phyloP scores from a whole-genome alignment of 495 filamentous ascomycete genomes.

The Penicillium goetzii region DNA sequence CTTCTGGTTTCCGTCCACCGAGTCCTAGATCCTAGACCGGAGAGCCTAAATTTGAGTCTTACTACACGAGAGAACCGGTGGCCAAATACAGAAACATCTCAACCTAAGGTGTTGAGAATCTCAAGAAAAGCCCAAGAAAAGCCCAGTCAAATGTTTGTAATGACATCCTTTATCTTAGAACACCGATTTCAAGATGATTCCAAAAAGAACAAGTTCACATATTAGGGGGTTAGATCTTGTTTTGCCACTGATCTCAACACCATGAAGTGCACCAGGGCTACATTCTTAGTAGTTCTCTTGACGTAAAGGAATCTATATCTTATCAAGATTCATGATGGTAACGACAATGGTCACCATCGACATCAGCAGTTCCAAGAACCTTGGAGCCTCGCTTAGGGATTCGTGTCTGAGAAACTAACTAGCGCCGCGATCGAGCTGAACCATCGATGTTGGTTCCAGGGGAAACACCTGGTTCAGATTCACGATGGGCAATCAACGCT shows the following conservation, averaged over 20 bases:
- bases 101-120: not conserved
- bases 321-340: not conserved
- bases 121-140: not conserved
- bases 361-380: not conserved
- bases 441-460: not conserved
- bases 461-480: not conserved
- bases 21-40: not conserved
- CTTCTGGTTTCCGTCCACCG: too few species aligned
- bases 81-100: not conserved
- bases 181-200: not conserved
- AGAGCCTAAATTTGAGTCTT: not conserved
- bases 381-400: not conserved
- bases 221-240: not conserved
- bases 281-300: not conserved
- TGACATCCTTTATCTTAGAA: not conserved
- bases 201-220: not conserved
- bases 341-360: not conserved
- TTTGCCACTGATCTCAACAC: not conserved
- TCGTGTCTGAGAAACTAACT: not conserved
- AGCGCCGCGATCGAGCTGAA: constrained; percentile 10
- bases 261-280: not conserved
- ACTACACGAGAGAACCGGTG: not conserved
- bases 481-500: constrained; percentile 16
- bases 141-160: not conserved
- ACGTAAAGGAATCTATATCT: not conserved